These are phyloP conservation scores for Paspalum notatum DNA, from an alignment of 176 grass and related monocot species.

Conservation along the genomic window DNA sequence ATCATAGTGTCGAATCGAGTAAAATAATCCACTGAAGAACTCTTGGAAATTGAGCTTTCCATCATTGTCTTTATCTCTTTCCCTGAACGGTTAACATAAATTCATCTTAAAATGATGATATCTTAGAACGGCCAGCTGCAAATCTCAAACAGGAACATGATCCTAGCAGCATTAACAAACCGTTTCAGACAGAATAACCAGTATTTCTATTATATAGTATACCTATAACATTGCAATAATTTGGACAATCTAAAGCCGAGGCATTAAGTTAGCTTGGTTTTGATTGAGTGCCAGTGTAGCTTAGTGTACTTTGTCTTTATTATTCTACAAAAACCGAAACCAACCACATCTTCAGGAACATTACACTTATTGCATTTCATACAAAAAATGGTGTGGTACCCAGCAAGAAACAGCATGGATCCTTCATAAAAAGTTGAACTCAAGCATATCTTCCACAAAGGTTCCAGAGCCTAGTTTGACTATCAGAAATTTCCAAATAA, in stretches of 20 bases:
- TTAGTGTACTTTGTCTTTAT: slow-evolving; percentile 18
- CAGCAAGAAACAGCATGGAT: slow-evolving; percentile 26
- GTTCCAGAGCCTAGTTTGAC: slow-evolving; percentile 2
- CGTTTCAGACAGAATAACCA: slow-evolving; percentile 24
- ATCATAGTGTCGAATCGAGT: slow-evolving; percentile 76
- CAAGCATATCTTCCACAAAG: slow-evolving; percentile 17
- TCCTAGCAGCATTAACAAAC: slow-evolving; percentile 1
- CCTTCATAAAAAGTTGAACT: background rate
- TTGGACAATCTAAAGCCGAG: slow-evolving; percentile 6
- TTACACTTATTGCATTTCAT: slow-evolving; percentile 18
- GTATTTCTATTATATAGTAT: background rate
- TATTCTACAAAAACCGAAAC: background rate
- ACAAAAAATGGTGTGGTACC: slow-evolving; percentile 15
- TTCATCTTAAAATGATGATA: slow-evolving; percentile 7
- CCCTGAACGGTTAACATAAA: slow-evolving; percentile 56
- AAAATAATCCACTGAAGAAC: slow-evolving; percentile 84
- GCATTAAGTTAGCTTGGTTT: slow-evolving; percentile 20
- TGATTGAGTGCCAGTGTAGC: slow-evolving; percentile 15
- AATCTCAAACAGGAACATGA: slow-evolving; percentile 9
- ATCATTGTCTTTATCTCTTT: slow-evolving; percentile 93
- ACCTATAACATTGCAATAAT: slow-evolving; percentile 25
- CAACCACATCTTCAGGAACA: background rate
- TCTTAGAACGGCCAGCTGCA: slow-evolving; percentile 1
- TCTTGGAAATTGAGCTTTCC: slow-evolving; percentile 88
- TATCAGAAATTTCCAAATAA: slow-evolving; percentile 6